phyloP scores from a whole-genome alignment of 2,329 filamentous ascomycete genomes.

The Monilinia polystroma region DNA sequence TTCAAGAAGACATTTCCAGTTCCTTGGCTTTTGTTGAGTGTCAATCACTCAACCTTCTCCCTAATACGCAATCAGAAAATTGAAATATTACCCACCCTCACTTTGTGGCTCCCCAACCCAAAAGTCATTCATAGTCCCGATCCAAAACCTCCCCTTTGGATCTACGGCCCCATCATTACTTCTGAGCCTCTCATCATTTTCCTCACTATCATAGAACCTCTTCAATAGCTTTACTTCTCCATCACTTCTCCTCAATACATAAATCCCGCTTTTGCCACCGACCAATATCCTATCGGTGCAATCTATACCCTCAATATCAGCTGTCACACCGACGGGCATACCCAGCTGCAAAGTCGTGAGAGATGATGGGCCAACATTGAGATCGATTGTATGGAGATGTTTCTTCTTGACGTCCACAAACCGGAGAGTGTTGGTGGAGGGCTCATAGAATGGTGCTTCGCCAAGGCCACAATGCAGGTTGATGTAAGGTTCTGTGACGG shows the following conservation, averaged over 20 bases:
- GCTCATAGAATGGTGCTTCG: constrained; percentile 74
- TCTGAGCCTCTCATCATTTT: constrained; percentile 49
- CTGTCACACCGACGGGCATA: constrained; percentile 64
- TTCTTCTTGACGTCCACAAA: constrained; percentile 83
- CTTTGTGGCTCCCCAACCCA: constrained; percentile 40
- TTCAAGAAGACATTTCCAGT: neutral
- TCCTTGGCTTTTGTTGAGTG: neutral
- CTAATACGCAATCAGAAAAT: neutral
- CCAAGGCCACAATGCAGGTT: constrained; percentile 64
- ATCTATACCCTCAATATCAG: constrained; percentile 69
- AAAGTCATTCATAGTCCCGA: constrained; percentile 84
- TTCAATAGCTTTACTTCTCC: constrained; percentile 55
- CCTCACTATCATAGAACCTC: constrained; percentile 45
- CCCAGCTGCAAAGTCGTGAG: constrained; percentile 48
- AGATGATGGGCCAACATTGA: constrained; percentile 53
- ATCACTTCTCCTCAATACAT: constrained; percentile 66
- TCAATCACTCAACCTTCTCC: neutral
- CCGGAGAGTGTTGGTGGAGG: constrained; percentile 62
- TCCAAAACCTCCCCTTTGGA: constrained; percentile 77
- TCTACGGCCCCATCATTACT: constrained; percentile 85
- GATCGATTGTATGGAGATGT: constrained; percentile 68
- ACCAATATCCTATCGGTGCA: constrained; percentile 66
- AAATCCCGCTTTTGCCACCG: constrained; percentile 78
- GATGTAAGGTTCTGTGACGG: constrained; percentile 52
- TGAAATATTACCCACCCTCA: constrained; percentile 38